These are phyloP conservation scores for Cryphonectria japonica DNA, from an alignment of 2,329 filamentous ascomycete species.

Conservation along the genomic window DNA sequence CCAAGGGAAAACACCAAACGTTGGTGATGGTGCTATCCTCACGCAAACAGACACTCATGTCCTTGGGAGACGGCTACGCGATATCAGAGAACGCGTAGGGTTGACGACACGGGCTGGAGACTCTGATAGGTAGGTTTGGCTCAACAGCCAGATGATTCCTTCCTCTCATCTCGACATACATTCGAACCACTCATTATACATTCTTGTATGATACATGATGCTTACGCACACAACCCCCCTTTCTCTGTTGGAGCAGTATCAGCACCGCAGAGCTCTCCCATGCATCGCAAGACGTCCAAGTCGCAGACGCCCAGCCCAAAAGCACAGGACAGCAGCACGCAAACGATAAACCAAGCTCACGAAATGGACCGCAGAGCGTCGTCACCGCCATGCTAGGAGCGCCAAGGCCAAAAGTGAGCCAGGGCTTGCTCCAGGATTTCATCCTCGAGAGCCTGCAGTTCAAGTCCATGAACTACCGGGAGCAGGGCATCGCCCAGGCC, in stretches of 20 bases:
- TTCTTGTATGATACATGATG: background rate
- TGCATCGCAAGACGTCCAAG: background rate
- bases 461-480: slow-evolving; percentile 21
- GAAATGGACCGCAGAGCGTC: background rate
- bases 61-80: slow-evolving; percentile 9
- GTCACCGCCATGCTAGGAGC: background rate
- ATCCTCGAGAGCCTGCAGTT: slow-evolving; percentile 22
- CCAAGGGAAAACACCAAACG: background rate
- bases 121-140: background rate
- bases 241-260: background rate
- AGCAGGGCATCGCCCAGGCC: slow-evolving; percentile 22
- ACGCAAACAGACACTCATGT: slow-evolving; percentile 16
- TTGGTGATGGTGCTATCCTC: background rate
- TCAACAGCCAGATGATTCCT: background rate
- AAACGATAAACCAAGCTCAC: background rate
- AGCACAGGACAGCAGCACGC: background rate
- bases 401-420: background rate
- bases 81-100: slow-evolving; percentile 8
- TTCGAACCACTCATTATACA: too few species aligned
- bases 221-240: background rate
- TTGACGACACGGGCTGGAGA: background rate
- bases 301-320: background rate
- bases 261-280: background rate
- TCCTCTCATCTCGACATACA: background rate
- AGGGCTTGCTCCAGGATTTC: slow-evolving; percentile 23